Evolutionary conservation across 768 basidiomycete species (phyloP), one percentile per base, ranked within the genome.

Genomic region (Termitomyces sp.): DNA sequence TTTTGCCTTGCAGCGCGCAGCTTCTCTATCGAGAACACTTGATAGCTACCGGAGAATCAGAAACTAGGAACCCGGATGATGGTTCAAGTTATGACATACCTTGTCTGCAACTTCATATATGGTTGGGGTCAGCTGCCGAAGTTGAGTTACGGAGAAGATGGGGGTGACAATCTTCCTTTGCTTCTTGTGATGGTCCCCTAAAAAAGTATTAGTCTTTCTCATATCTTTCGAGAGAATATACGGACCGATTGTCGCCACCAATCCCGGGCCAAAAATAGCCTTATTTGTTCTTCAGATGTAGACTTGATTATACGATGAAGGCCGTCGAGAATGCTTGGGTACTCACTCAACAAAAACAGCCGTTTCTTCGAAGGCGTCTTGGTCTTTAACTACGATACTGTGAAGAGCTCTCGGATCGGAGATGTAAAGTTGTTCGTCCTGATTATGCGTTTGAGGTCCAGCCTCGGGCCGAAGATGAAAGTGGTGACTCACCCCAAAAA

Each of bases 391-490:
- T 14, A 81, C 61, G 40, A 83, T 78, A 31, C 70, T 74, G 38
- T 80, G 77, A 23, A 83, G 63, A 1, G 82, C 81, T 14, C 65
- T 68, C 1, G 81, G 79, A 61, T 84, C 82, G 49, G 70, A 75
- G 5, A 83, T 69, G 58, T 81, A 81, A 2, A 83, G 66, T 63
- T 79, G 76, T 57, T 77, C 75, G 52, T 78, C 75, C 80, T 81
- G 57, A 32, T 41, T 23, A 44, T 38, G 11, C 7, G 25, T 19
- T 53, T 34, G 5, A 53, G 31, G 27, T 38, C 40, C 45, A 21
- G 35, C 38, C 11, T 32, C 21, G 35, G 5, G 23, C 14, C 29
- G 27, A 23, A 10, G 19, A 6, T 17, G 27, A 45, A 50, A 12
- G 8, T 32, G 48, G 31, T 25, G 34, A 34, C 71, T 50, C 61